Conservation (phyloP, 2,329 filamentous ascomycete genomes). For the Leptosphaerulina australis region DNA sequence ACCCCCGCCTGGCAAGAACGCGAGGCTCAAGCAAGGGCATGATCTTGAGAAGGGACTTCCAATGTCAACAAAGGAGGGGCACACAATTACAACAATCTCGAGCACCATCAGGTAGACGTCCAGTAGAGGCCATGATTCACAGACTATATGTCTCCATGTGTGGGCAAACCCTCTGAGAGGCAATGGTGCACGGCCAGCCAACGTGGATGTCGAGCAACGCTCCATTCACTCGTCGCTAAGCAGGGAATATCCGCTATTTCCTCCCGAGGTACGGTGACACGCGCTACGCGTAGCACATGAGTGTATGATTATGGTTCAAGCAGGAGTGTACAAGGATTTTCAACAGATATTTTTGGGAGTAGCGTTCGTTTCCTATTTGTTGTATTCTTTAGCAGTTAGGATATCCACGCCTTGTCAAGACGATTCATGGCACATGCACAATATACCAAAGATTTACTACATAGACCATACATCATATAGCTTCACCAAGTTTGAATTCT, state of each 20-base stretch:
- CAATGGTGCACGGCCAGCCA: background rate
- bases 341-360: background rate
- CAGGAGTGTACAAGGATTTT: background rate
- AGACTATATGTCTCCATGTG: background rate
- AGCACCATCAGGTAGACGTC: conserved; percentile 29
- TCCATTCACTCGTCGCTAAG: background rate
- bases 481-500: background rate
- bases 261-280: background rate
- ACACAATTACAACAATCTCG: conserved; percentile 45
- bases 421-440: conserved; percentile 1
- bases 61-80: conserved; percentile 29
- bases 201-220: conserved; percentile 5
- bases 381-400: conserved; percentile 20
- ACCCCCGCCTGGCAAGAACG: conserved; percentile 38
- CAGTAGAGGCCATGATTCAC: background rate
- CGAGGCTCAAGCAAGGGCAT: conserved; percentile 26
- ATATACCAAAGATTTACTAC: background rate
- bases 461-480: background rate
- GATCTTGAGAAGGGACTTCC: conserved; percentile 47
- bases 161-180: background rate
- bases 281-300: background rate
- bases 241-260: background rate
- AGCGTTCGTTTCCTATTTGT: conserved; percentile 7
- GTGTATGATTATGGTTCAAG: background rate
- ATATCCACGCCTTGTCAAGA: conserved; percentile 21